Conservation (phyloP, 257 asterid species). For the Nicotiana tomentosiformis region DNA sequence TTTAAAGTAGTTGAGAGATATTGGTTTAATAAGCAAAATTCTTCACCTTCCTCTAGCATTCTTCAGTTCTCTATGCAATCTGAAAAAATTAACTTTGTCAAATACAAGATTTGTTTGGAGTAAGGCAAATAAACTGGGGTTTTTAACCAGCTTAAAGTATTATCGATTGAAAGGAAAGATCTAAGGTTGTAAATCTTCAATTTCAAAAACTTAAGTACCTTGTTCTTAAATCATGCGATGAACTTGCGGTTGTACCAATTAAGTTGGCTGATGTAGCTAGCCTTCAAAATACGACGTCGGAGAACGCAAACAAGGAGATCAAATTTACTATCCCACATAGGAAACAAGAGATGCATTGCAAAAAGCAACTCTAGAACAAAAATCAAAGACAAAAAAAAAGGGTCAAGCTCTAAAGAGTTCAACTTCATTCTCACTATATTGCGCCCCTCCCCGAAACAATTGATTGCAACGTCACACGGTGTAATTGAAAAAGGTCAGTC, state of each 20-base stretch:
- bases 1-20: constrained; percentile 6
- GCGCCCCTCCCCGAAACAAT: too few relatives aligned
- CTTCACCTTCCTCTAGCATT: background rate
- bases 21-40: background rate
- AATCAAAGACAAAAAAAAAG: background rate
- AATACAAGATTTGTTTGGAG: background rate
- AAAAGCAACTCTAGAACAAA: background rate
- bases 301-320: background rate
- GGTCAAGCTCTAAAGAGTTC: background rate
- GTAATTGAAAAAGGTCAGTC: too few relatives aligned
- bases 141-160: background rate
- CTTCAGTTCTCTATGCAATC: background rate
- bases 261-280: background rate
- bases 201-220: background rate
- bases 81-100: background rate
- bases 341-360: background rate
- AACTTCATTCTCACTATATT: background rate
- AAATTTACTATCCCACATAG: background rate
- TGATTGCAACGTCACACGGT: too few relatives aligned
- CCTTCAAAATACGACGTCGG: background rate
- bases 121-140: background rate
- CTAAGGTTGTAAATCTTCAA: background rate
- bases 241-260: background rate
- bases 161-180: constrained; percentile 4
- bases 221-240: background rate